These are phyloP conservation scores for Rhododendron ovatum DNA, from an alignment of 148 eudicot genomes.

Conservation along the genomic window DNA sequence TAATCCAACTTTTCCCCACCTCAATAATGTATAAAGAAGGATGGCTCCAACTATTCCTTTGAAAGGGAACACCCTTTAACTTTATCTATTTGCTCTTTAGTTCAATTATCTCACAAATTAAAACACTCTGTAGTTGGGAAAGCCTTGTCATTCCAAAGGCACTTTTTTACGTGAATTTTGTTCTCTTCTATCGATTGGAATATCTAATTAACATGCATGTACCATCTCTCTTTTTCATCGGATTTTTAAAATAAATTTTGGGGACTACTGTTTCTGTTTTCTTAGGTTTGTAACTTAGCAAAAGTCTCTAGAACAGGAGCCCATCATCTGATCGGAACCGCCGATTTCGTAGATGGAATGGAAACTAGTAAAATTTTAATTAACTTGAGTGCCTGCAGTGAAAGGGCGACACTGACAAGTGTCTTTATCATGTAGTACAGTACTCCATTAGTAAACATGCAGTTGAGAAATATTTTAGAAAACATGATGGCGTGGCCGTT, in stretches of 20 bases:
- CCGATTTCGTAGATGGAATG: neutral
- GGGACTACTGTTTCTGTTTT: neutral
- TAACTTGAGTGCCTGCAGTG: neutral
- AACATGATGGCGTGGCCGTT: neutral
- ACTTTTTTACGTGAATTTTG: conserved; percentile 6
- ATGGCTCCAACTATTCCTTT: neutral
- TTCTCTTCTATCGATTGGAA: neutral
- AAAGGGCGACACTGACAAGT: neutral
- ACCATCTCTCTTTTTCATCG: neutral
- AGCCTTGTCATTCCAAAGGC: neutral
- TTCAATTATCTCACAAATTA: neutral
- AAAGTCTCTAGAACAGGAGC: neutral
- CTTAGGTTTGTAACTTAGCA: neutral
- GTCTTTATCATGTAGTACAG: neutral
- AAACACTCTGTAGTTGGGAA: neutral
- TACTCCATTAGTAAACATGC: neutral
- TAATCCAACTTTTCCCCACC: neutral
- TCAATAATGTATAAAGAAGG: conserved; percentile 15
- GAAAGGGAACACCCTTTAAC: neutral
- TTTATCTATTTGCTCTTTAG: neutral
- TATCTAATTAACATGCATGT: neutral
- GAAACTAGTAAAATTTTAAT: neutral
- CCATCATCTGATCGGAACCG: neutral
- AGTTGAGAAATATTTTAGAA: neutral
- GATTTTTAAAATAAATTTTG: neutral